Evolutionary conservation across 441 rosid species (phyloP), one percentile per base, ranked within the genome.

Genomic region (Lepidium campestre): DNA sequence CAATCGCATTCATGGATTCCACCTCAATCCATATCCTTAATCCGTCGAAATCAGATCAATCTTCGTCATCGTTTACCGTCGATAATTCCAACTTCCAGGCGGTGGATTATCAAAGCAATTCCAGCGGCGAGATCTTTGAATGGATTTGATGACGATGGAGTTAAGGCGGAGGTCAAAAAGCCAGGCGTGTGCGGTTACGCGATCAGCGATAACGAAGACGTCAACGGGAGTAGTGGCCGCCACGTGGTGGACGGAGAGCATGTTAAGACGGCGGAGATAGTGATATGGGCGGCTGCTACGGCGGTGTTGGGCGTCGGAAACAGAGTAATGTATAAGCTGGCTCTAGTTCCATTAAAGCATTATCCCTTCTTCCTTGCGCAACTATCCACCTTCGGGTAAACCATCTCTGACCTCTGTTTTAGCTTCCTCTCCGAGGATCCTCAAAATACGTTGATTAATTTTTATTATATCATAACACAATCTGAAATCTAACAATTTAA

Each of bases 351-450:
- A 22, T 89, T 92, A 44, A 87, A 86, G 75, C 88, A 82, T 13
- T 86, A 85, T 56, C 98, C 95, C 4, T 92, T 92, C 89, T 92
- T 92, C 76, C 89, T 89, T 39, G 93, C 96, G 37, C 96, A 89
- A 83, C 85, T 92, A 73, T 91, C 95, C 53, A 92, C 98, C 47
- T 82, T 89, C 81, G 95, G 96, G 96, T 92, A 71, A 87, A 32
- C 1, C 44, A 22, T 23, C 65, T 56, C 55, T 12, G 15, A 0
- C 46, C 14, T 55, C 25, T 42, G 9, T 18, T 44, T 57, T 13
- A n/a, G 25, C 53, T 39, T 36, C 7, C 18, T 44, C 18, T 48
- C 54, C 10, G 40, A 2, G 10, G 10, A 27, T 27, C 32, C 8
- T 32, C n/a, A 4, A 1, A 15, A 2, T 40, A 50, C 35, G n/a